Evolutionary conservation across 768 basidiomycete genomes (phyloP).

Genomic region (Trametes meyenii): DNA sequence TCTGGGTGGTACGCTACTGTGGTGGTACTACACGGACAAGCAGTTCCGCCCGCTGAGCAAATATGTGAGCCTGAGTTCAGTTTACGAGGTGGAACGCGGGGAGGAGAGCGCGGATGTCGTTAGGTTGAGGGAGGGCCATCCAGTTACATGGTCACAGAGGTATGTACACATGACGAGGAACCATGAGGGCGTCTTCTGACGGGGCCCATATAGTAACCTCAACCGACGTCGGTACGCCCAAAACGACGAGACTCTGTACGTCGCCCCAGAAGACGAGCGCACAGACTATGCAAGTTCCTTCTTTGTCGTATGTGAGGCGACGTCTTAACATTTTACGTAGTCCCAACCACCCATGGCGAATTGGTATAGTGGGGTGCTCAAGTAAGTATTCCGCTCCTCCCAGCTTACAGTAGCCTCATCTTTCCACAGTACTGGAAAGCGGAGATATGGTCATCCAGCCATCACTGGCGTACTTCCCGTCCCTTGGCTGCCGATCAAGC

Average conservation of each 20-base stretch:
- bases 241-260: conserved; percentile 93
- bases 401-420: conserved; percentile 11
- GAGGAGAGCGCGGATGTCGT: conserved; percentile 82
- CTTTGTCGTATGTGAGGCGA: no score
- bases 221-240: conserved; percentile 87
- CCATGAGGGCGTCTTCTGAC: not conserved
- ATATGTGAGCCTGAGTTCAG: conserved; percentile 83
- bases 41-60: conserved; percentile 73
- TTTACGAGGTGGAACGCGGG: conserved; percentile 88
- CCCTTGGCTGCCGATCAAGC: conserved; percentile 93
- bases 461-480: conserved; percentile 90
- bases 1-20: conserved; percentile 70
- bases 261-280: conserved; percentile 90
- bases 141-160: conserved; percentile 91
- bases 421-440: conserved; percentile 77
- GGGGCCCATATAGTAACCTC: conserved; percentile 57
- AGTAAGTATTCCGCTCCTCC: conserved; percentile 48
- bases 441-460: conserved; percentile 94
- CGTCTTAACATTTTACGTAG: conserved; percentile 40
- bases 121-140: conserved; percentile 77
- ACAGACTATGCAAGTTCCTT: conserved; percentile 75
- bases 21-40: conserved; percentile 78
- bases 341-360: conserved; percentile 97
- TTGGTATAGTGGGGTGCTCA: conserved; percentile 91
- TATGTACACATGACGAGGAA: conserved; percentile 34